Percentiles rank a stretch among this genome's conserved stretches.
phyloP scores from a whole-genome alignment of 768 basidiomycete species.

The Serendipita sp. region DNA sequence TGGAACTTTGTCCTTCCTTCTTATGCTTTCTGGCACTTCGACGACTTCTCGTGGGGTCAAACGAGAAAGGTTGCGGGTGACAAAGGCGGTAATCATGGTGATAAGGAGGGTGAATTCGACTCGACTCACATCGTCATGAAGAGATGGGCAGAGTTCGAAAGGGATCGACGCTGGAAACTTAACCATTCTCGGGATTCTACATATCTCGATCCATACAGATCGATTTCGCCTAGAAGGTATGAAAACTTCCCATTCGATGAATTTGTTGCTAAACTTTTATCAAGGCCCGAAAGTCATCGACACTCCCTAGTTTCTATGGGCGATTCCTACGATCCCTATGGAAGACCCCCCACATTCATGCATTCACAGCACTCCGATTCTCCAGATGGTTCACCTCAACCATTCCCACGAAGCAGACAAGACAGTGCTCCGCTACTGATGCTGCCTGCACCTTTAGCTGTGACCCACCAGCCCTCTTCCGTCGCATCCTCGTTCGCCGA shows the following conservation, averaged over 20 bases:
- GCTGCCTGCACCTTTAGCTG: constrained; percentile 58
- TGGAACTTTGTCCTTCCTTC: constrained; percentile 96
- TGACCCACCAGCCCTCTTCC: constrained; percentile 22
- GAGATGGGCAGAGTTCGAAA: constrained; percentile 95
- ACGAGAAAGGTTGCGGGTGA: constrained; percentile 71
- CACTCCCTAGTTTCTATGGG: constrained; percentile 67
- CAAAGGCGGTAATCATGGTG: constrained; percentile 54
- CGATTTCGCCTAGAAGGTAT: constrained; percentile 39
- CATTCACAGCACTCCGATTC: constrained; percentile 4
- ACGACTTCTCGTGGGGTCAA: constrained; percentile 97
- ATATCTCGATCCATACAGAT: constrained; percentile 34
- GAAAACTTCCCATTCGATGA: not conserved
- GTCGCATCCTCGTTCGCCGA: constrained; percentile 15
- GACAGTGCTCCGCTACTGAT: constrained; percentile 58
- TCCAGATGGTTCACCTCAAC: constrained; percentile 6
- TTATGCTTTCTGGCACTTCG: constrained; percentile 98
- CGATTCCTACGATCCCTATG: constrained; percentile 42
- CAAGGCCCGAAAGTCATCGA: constrained; percentile 26
- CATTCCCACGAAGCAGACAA: constrained; percentile 35
- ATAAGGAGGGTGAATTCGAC: constrained; percentile 96
- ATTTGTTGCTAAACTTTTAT: too few relatives aligned
- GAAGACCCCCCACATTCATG: constrained; percentile 8
- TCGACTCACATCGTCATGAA: constrained; percentile 97
- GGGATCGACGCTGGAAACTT: constrained; percentile 85
- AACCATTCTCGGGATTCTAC: constrained; percentile 73